phyloP scores from a whole-genome alignment of 345 rosid genomes.

The Excoecaria agallocha region DNA sequence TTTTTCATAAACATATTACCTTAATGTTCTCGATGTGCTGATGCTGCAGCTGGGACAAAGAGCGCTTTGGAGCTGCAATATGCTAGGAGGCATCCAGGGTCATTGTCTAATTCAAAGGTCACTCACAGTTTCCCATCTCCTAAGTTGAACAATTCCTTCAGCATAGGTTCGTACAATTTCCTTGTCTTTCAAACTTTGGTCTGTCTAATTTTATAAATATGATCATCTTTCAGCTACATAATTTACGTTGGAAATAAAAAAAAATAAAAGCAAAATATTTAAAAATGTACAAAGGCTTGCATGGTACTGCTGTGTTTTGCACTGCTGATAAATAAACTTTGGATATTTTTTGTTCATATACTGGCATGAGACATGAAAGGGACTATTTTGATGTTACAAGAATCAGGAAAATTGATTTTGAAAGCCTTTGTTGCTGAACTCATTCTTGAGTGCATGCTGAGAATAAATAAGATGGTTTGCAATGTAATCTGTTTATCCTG shows the following conservation, averaged over 20 bases:
- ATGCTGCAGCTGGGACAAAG: constrained; percentile 50
- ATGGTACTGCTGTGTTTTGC: neutral
- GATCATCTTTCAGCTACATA: neutral
- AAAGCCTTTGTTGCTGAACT: neutral
- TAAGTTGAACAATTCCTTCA: constrained; percentile 45
- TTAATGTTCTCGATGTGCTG: neutral
- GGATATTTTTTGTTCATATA: neutral
- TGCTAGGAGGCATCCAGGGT: constrained; percentile 45
- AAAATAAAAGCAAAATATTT: neutral
- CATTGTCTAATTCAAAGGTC: constrained; percentile 44
- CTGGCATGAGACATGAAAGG: neutral
- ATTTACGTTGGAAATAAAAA: too few species aligned
- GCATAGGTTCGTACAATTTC: constrained; percentile 33
- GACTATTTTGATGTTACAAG: neutral
- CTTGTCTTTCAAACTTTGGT: neutral
- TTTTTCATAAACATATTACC: neutral
- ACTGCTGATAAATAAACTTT: neutral
- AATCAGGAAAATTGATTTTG: neutral
- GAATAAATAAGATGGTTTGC: neutral
- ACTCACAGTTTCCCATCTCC: constrained; percentile 39
- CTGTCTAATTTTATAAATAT: neutral
- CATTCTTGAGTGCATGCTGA: neutral
- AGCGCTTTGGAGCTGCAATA: constrained; percentile 48
- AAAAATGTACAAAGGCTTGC: neutral
- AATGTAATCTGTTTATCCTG: neutral